Conservation (phyloP, 2,329 filamentous ascomycete species). For the Anthostomella pinea region DNA sequence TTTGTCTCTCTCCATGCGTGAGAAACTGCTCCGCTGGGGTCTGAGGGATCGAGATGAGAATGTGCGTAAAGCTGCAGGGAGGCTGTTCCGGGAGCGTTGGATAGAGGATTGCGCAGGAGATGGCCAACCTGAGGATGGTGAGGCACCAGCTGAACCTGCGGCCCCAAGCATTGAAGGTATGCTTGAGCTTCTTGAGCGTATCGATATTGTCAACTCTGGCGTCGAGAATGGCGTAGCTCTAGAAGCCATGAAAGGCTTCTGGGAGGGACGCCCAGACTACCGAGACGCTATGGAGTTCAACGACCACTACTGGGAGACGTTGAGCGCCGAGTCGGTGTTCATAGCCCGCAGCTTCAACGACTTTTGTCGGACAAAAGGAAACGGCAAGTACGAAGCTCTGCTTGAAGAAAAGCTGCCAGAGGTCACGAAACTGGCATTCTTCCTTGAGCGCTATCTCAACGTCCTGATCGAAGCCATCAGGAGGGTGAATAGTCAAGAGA, state of each 20-base stretch:
- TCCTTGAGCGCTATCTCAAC: constrained; percentile 76
- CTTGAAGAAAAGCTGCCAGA: constrained; percentile 94
- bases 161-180: constrained; percentile 77
- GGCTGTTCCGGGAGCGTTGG: constrained; percentile 93
- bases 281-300: constrained; percentile 69
- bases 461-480: constrained; percentile 64
- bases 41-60: constrained; percentile 90
- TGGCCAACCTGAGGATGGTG: constrained; percentile 56
- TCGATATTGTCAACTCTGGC: constrained; percentile 88
- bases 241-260: constrained; percentile 94
- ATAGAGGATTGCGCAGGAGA: constrained; percentile 87
- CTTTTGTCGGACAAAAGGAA: constrained; percentile 74
- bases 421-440: constrained; percentile 85
- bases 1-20: constrained; percentile 86
- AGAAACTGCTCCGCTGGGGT: constrained; percentile 94
- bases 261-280: constrained; percentile 87
- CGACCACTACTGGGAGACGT: constrained; percentile 74
- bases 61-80: constrained; percentile 86
- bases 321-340: constrained; percentile 84
- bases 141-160: constrained; percentile 53
- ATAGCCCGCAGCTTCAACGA: constrained; percentile 91
- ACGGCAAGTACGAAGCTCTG: constrained; percentile 70
- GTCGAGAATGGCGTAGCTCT: constrained; percentile 86
- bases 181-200: constrained; percentile 86
- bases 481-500: constrained; percentile 51